phyloP scores from a whole-genome alignment of 1,284 basidiomycete genomes.

The Malassezia equina region DNA sequence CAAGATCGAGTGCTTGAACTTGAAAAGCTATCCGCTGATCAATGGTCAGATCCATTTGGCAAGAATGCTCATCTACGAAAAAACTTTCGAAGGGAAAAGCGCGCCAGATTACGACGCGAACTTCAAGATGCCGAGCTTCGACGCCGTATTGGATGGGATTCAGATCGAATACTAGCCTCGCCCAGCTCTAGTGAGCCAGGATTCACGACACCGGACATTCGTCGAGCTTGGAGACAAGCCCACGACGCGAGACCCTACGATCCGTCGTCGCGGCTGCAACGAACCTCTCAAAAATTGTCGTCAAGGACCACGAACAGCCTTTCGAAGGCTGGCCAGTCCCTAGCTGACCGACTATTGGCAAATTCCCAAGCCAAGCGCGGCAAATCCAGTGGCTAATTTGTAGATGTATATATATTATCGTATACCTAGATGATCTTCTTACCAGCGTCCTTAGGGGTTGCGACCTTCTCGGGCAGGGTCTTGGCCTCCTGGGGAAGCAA shows the following conservation, averaged over 20 bases:
- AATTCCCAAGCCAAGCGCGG: not conserved
- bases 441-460: not conserved
- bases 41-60: constrained; percentile 71
- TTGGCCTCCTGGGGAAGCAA: constrained; percentile 12
- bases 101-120: constrained; percentile 59
- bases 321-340: not conserved
- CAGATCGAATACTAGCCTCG: constrained; percentile 11
- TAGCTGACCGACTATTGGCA: constrained; percentile 4
- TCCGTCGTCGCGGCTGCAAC: not conserved
- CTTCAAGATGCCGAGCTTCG: constrained; percentile 62
- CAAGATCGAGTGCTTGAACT: constrained; percentile 68
- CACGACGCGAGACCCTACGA: not conserved
- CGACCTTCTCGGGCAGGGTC: not conserved
- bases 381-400: not conserved
- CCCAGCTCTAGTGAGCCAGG: constrained; percentile 3
- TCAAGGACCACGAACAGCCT: not conserved
- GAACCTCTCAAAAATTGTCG: not conserved
- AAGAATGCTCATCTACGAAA: constrained; percentile 65
- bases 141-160: constrained; percentile 47
- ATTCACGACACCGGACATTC: constrained; percentile 7
- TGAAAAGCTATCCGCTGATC: constrained; percentile 61
- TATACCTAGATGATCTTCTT: constrained; percentile 15
- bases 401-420: not conserved
- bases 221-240: constrained; percentile 1
- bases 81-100: constrained; percentile 75